Evolutionary conservation across 768 basidiomycete species (phyloP).

Genomic region (Lyophyllum decastes): DNA sequence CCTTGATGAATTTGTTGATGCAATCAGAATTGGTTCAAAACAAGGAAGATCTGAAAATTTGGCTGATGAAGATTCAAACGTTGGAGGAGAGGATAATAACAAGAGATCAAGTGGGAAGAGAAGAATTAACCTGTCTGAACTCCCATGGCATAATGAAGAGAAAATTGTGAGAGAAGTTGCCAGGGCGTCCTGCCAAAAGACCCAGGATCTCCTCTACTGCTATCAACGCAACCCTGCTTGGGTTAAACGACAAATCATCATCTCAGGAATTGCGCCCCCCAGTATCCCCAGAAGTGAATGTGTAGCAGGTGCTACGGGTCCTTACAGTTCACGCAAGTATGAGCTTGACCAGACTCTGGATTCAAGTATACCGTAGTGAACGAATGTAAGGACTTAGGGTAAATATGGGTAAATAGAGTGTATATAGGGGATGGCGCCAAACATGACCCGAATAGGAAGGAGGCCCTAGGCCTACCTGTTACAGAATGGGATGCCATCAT

Average conservation of each 20-base stretch:
- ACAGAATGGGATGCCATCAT: background rate
- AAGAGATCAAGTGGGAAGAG: background rate
- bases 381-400: no score
- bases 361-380: no score
- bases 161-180: background rate
- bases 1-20: background rate
- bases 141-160: background rate
- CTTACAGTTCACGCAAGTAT: no score
- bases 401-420: no score
- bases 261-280: background rate
- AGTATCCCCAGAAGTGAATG: background rate
- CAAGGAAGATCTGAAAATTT: background rate
- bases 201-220: background rate
- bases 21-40: background rate
- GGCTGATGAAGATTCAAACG: background rate
- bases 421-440: no score
- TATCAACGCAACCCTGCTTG: background rate
- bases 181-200: background rate
- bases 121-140: background rate
- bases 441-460: no score
- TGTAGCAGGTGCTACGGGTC: no score
- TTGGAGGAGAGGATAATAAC: background rate
- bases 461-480: no score
- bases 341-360: no score
- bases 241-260: background rate